Evolutionary conservation across 2,329 filamentous ascomycete species (phyloP).

Genomic region (Fusarium dimerum): DNA sequence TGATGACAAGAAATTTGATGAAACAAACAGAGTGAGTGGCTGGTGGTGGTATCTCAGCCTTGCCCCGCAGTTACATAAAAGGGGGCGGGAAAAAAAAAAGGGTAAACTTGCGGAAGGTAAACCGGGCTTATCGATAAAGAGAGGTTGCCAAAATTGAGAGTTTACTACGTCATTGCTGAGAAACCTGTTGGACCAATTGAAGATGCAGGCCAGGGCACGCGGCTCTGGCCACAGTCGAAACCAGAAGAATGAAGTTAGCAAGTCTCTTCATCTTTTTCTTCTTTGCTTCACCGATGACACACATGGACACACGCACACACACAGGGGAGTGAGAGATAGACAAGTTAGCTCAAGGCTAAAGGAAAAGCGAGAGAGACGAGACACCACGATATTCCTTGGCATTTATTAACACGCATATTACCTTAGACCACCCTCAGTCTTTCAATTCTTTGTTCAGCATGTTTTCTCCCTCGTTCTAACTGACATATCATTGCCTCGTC

Average conservation of each 20-base stretch:
- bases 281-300: not conserved
- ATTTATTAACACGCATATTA: not conserved
- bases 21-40: no score
- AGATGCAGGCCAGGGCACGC: conserved; percentile 16
- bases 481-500: not conserved
- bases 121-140: no score
- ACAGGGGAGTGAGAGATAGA: no score
- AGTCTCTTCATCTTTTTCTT: not conserved
- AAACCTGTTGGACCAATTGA: conserved; percentile 25
- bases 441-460: not conserved
- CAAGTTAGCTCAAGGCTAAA: not conserved
- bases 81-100: no score
- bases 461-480: not conserved
- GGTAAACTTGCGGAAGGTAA: no score
- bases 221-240: conserved; percentile 1
- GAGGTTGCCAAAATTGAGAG: not conserved
- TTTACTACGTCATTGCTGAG: conserved; percentile 16
- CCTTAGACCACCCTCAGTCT: not conserved
- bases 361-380: not conserved
- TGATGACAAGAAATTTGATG: no score
- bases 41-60: conserved; percentile 15
- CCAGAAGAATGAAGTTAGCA: not conserved
- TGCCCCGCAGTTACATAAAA: no score
- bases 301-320: no score
- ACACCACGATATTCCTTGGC: no score